Conservation (phyloP, 2,329 filamentous ascomycete genomes). For the Pseudocercospora fuligena region DNA sequence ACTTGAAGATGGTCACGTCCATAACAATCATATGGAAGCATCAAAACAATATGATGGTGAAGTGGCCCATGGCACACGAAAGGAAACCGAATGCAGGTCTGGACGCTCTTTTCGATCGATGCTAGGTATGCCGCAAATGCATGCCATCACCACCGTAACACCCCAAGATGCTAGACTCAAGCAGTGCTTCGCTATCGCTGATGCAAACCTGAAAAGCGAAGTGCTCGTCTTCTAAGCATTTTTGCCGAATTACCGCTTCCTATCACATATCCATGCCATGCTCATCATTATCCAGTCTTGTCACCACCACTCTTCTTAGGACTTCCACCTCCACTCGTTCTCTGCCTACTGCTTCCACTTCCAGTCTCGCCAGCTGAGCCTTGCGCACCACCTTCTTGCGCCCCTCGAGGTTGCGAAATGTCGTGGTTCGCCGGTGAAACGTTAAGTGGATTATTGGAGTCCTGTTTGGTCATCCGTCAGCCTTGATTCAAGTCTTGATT, state of each 20-base stretch:
- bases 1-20: background rate
- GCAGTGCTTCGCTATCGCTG: background rate
- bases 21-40: background rate
- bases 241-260: background rate
- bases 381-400: constrained; percentile 50
- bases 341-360: constrained; percentile 34
- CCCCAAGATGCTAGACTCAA: background rate
- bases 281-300: background rate
- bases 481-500: background rate
- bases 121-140: no score
- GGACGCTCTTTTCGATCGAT: no score
- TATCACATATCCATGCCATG: background rate
- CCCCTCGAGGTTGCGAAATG: constrained; percentile 56
- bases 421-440: constrained; percentile 66
- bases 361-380: constrained; percentile 41
- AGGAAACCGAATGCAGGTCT: no score
- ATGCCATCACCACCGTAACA: background rate
- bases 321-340: constrained; percentile 33
- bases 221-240: background rate
- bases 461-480: constrained; percentile 27
- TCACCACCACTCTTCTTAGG: constrained; percentile 36
- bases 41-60: background rate
- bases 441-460: constrained; percentile 57
- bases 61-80: no score
- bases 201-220: no score